Evolutionary conservation across 2,329 filamentous ascomycete genomes (phyloP), one percentile per base, ranked within the genome.

Genomic region (Amphichorda felina): DNA sequence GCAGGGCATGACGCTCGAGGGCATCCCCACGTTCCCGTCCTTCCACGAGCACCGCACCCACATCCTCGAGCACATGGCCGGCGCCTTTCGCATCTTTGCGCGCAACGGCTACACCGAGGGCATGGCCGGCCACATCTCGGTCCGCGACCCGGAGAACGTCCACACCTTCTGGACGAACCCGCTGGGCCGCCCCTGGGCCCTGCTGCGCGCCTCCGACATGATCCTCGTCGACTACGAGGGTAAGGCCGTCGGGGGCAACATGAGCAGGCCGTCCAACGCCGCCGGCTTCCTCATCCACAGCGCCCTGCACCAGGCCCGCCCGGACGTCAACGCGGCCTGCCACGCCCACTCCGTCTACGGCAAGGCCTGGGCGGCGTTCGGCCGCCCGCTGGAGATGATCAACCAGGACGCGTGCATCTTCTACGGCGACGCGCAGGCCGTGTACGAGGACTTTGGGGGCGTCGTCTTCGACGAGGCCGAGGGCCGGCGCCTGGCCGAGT

Each of bases 221-320:
- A 72, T 83, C 26, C 66, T 79, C 14, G 67, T 84, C 4, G 70
- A 82, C 44, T 54, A 63, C 30, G 48, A 56, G 22, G 79, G 79
- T 11, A 66, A 70, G n/a, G 67, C 78, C 7, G 65, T 81, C 5
- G 75, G 75, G 10, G 78, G 77, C 0, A 78, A 79, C 47, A 65
- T 58, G 34, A 59, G 56, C 2, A 59, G 68, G 16, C 74, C 77
- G 1, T 26, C 75, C 31, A 84, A 84, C 52, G 68, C 73, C 3
- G 78, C 79, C 0, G 79, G 78, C 0, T 83, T 82, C 46, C 53
- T 79, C 37, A 84, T 85, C 43, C 80, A 37, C n/a, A 84, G 38
- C 55, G 78, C 76, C 4, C 62, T 83, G 13, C 72, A 81, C 55
- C 75, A 73, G 52, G 75, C 75, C 1, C 61, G 79, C 9, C 71